A percentile compares a stretch with the other conserved stretches of the same genome.
Evolutionary conservation across 2,329 filamentous ascomycete species (phyloP).

Genomic region (Fusarium gaditjirri): DNA sequence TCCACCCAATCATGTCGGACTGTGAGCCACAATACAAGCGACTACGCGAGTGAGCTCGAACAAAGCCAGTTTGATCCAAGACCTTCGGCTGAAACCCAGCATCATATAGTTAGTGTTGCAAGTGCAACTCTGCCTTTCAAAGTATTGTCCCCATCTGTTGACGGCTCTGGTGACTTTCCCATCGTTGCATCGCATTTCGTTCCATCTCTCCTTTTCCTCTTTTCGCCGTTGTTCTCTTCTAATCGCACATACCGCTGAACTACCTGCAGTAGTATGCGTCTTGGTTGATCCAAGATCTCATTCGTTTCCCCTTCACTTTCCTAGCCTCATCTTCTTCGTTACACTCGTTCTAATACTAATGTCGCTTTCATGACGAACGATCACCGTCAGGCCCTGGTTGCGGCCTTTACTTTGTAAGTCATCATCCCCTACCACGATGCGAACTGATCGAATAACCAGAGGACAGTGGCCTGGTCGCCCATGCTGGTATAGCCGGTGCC

Average conservation of each 20-base stretch:
- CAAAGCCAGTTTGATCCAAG: conserved; percentile 43
- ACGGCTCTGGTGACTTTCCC: conserved; percentile 14
- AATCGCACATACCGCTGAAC: conserved; percentile 26
- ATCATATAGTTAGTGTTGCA: conserved; percentile 30
- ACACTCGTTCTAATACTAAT: conserved; percentile 44
- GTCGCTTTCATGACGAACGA: conserved; percentile 56
- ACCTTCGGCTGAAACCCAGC: conserved; percentile 36
- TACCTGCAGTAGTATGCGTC: conserved; percentile 25
- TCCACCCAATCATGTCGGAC: conserved; percentile 38
- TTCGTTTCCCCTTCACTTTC: conserved; percentile 26
- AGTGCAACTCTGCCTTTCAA: conserved; percentile 30
- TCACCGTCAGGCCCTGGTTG: conserved; percentile 60
- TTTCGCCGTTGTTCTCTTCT: conserved; percentile 27
- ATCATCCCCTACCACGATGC: not conserved
- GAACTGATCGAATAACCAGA: conserved; percentile 41
- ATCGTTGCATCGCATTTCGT: conserved; percentile 24
- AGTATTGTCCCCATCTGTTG: conserved; percentile 5
- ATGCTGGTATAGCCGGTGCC: conserved; percentile 60
- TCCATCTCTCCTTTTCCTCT: conserved; percentile 25
- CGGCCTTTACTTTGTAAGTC: conserved; percentile 65
- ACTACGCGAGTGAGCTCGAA: conserved; percentile 38
- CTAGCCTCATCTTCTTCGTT: conserved; percentile 48
- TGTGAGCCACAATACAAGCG: conserved; percentile 22
- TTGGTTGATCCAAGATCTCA: conserved; percentile 36
- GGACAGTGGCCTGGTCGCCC: conserved; percentile 62